A percentile compares a stretch with the other conserved stretches of the same genome.
Conservation (phyloP, 176 grass and related monocot genomes). For the Aegilops umbellulata region DNA sequence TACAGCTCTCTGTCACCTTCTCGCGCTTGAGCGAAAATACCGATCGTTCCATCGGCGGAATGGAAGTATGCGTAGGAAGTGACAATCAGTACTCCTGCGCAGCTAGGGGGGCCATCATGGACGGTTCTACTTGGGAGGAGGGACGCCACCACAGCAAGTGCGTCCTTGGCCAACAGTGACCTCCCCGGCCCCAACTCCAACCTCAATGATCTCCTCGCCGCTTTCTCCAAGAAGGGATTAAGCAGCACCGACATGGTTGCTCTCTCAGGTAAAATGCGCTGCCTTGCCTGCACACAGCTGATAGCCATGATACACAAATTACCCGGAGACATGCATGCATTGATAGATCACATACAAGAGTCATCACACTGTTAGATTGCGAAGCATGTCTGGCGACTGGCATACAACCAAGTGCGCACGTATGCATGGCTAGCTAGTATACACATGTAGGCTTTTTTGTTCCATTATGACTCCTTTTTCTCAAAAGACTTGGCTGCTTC, state of each 20-base stretch:
- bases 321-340: neutral
- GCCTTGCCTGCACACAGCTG: neutral
- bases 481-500: neutral
- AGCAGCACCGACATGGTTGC: constrained; percentile 59
- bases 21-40: neutral
- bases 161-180: constrained; percentile 49
- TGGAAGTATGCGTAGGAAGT: neutral
- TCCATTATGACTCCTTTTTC: neutral
- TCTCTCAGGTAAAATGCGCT: constrained; percentile 48
- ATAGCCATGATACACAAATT: neutral
- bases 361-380: neutral
- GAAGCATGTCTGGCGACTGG: neutral
- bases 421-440: neutral
- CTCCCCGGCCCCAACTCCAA: constrained; percentile 38
- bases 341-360: neutral
- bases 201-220: constrained; percentile 40
- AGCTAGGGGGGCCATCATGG: constrained; percentile 73
- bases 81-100: neutral
- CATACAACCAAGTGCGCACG: neutral
- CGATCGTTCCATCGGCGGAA: neutral
- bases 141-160: constrained; percentile 58
- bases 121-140: constrained; percentile 49
- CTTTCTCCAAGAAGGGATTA: constrained; percentile 59
- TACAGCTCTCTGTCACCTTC: neutral
- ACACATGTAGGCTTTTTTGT: neutral